Evolutionary conservation across 176 grass and related monocot species (phyloP), one percentile per base, ranked within the genome.

Genomic region (Bolboschoenus planiculmis): DNA sequence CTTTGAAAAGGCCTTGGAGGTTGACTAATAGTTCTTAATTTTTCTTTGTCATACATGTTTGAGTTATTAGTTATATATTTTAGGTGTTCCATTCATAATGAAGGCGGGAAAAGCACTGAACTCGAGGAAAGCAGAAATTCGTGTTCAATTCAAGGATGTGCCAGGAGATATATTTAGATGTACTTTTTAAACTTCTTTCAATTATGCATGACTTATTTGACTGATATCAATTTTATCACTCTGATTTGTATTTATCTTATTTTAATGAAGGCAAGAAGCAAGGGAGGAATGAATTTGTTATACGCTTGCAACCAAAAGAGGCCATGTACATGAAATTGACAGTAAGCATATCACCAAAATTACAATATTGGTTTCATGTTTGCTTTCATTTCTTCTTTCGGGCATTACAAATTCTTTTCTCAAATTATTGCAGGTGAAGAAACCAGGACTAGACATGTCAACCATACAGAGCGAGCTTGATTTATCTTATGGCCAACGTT

Each of bases 261-360:
- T n/a, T 57, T 85, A 33, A 35, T 89, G 72, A 87, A 99, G 97
- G 88, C 66, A 99, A 99, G 83, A 99, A 86, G 89, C 97, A 96
- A 87, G 93, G 97, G 59, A 96, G 97, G 85, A 99, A 99, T 91
- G 97, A 99, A 63, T 99, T 99, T 86, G 97, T 99, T 70, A 99
- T 99, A 87, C 91, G 93, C 34, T 80, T 99, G 34, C 97, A 99
- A 80, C 97, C 97, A 81, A 91, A 82, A 89, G 97, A 99, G 84
- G 91, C 97, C 72, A 99, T 99, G 97, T 99, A 99, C 83, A 96
- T 96, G 97, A 99, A 99, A 79, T 67, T 99, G 72, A 99, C 97
- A 78, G 97, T 99, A 92, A 91, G 95, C 90, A 16, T 21, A 83
- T 81, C n/a, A 70, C 59, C 56, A 36, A 29, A 61, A 56, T 79